Evolutionary conservation across 2,329 filamentous ascomycete species (phyloP).

Genomic region (Knoxdaviesia capensis): DNA sequence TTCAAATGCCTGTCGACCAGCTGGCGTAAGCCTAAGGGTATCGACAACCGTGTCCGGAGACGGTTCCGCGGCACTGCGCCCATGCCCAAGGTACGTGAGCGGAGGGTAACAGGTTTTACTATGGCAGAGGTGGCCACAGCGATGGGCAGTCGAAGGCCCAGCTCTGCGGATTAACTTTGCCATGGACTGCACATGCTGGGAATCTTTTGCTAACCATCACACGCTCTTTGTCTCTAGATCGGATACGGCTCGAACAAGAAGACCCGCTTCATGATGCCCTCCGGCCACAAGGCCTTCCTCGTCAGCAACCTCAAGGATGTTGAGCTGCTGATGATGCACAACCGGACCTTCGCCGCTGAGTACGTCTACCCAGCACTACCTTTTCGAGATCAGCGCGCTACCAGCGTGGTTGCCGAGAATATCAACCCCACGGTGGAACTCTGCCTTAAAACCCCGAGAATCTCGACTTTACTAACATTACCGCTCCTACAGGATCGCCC

Average conservation of each 20-base stretch:
- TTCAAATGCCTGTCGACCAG: constrained; percentile 79
- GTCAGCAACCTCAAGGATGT: constrained; percentile 93
- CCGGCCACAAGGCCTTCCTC: constrained; percentile 98
- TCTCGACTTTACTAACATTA: constrained; percentile 14
- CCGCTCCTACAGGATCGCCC: constrained; percentile 56
- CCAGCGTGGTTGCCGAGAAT: no score
- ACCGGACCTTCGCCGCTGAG: constrained; percentile 97
- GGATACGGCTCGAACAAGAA: constrained; percentile 99
- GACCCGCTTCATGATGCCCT: constrained; percentile 96
- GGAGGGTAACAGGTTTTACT: constrained; percentile 2
- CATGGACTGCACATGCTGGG: no score
- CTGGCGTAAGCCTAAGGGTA: constrained; percentile 99
- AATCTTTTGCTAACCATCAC: no score
- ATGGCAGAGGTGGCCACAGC: neutral
- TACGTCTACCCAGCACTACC: constrained; percentile 29
- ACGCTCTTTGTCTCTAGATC: constrained; percentile 39
- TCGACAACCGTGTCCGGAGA: constrained; percentile 93
- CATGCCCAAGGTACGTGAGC: constrained; percentile 84
- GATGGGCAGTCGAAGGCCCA: no score
- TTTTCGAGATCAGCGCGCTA: no score
- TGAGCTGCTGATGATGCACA: constrained; percentile 98
- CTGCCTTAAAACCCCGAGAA: no score
- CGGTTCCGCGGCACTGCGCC: constrained; percentile 88
- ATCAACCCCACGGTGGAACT: no score
- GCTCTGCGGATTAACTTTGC: no score